Evolutionary conservation across 805 yeast species (phyloP), one percentile per base, ranked within the genome.

Genomic region (Pichia heedii): DNA sequence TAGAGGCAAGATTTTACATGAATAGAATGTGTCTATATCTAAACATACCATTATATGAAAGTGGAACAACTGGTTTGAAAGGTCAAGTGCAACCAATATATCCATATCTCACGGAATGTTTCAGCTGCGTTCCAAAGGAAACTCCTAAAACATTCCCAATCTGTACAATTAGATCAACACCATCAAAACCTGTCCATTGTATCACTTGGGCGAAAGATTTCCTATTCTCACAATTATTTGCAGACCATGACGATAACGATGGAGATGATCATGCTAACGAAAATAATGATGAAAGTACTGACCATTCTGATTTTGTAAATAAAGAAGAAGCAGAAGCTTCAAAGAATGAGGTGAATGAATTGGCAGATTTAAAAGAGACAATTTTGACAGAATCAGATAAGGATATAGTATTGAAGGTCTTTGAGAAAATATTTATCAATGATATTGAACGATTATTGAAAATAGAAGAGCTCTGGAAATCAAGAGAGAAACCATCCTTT

Each of bases 191-290:
- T 0, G 81, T 93, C 6, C 99, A 93, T 58, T 88, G 96, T 61
- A 81, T 93, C 22, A 95, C 94, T 1, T 93, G 99, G 99, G 95
- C 97, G 9, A 93, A 93, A 58, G 86, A 84, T 53, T 94, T 86
- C 56, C 64, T 93, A 41, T 88, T 93, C 57, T 71, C 76, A 21
- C 94, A 87, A 56, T 67, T 93, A 32, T 90, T 88, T 58, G 79
- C 78, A 19, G 49, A 45, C 8, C 20, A 39, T 11, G 40, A 30
- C 15, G 78, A 77, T 39, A 29, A 29, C 13, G 18, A 10, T 29
- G 70, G 68, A 39, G 63, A 62, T 15, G 46, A 41, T 26, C 38
- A 43, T 40, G 70, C 67, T 39, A n/a, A n/a, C n/a, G n/a, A n/a
- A n/a, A n/a, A n/a, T n/a, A 63, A 63, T n/a, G 46, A 41, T 22